These are phyloP conservation scores for Apiotrichum gracile DNA, from an alignment of 1,284 basidiomycete genomes.

Conservation along the genomic window DNA sequence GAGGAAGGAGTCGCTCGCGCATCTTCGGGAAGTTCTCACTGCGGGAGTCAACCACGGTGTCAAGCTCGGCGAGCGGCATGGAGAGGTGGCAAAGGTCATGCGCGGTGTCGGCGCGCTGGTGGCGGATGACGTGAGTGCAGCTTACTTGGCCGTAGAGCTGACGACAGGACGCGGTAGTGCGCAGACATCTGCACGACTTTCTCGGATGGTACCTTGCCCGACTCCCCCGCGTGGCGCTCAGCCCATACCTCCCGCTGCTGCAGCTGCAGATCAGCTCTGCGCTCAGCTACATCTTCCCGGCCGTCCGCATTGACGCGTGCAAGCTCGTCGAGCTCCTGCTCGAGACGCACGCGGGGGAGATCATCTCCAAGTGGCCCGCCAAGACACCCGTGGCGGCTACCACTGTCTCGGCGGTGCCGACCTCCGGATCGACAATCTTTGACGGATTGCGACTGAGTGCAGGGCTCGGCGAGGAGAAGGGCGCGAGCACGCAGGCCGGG, in stretches of 20 bases:
- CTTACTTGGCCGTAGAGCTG: not conserved
- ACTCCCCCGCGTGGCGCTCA: conserved; percentile 54
- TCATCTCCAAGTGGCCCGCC: conserved; percentile 63
- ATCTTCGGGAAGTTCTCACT: conserved; percentile 72
- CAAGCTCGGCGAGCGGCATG: conserved; percentile 31
- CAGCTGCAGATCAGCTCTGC: conserved; percentile 84
- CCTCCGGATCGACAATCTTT: conserved; percentile 28
- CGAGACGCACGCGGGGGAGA: conserved; percentile 61
- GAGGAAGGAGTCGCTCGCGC: conserved; percentile 74
- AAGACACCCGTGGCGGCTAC: not conserved
- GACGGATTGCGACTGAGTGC: conserved; percentile 43
- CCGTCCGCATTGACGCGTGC: conserved; percentile 84
- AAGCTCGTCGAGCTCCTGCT: conserved; percentile 74
- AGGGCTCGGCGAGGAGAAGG: conserved; percentile 42
- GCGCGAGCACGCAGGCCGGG: conserved; percentile 32
- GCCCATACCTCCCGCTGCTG: conserved; percentile 65
- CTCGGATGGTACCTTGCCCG: conserved; percentile 66
- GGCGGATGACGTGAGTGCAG: conserved; percentile 63
- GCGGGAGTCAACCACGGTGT: conserved; percentile 58
- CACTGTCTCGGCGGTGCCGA: not conserved
- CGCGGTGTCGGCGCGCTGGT: conserved; percentile 66
- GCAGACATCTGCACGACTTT: conserved; percentile 48
- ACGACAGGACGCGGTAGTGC: conserved; percentile 48
- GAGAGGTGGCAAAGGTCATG: conserved; percentile 60
- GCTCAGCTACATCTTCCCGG: conserved; percentile 90